Evolutionary conservation across 495 filamentous ascomycete species (phyloP), one percentile per base, ranked within the genome.

Genomic region (Aspergillus egyptiacus): DNA sequence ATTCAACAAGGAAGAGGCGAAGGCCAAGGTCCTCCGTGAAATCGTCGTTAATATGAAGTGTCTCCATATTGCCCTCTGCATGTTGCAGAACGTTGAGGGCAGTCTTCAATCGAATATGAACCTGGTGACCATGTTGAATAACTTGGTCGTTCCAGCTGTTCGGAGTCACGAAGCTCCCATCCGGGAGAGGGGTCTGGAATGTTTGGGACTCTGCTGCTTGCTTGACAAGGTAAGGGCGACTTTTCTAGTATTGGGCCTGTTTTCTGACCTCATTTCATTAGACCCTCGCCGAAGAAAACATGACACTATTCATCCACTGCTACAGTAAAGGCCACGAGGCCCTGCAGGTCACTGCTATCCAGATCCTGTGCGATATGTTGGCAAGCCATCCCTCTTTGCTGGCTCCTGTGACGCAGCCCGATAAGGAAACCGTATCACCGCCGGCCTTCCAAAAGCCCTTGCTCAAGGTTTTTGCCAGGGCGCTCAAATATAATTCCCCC

Each of bases 41-140:
- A 90, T 97, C 61, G 81, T 95, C 73, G 85, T 97, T 58, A 96
- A 97, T 71, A 88, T 96, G 81, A 96, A 97, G 65, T 96, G 93
- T 69, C 77, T 99, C 28, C 88, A 96, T 60, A 95, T 99, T 56
- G 90, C 94, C 18, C 89, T 94, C 58, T 97, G 89, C 73, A 95
- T 96, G 90, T 76, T 99, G 33, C 81, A 94, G 61, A 93, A 96
- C 57, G 86, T 96, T 2, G 71, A 86, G 44, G 86, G 89, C 17
- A 81, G 84, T 47, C 72, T 97, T 23, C 90, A 95, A 64, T 73
- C 86, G 36, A 96, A 95, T 64, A 81, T 82, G 50, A 81, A 94
- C 58, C 69, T 99, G 11, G 87, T 95, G 2, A 86, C 87, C 23
- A 96, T 96, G 87, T 75, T 97, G 33, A 96, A 99, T 65, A 96